A percentile compares a stretch with the other conserved stretches of the same genome.
Conservation (phyloP, 208 protist species). For the Trypanosomatidae sp. region DNA sequence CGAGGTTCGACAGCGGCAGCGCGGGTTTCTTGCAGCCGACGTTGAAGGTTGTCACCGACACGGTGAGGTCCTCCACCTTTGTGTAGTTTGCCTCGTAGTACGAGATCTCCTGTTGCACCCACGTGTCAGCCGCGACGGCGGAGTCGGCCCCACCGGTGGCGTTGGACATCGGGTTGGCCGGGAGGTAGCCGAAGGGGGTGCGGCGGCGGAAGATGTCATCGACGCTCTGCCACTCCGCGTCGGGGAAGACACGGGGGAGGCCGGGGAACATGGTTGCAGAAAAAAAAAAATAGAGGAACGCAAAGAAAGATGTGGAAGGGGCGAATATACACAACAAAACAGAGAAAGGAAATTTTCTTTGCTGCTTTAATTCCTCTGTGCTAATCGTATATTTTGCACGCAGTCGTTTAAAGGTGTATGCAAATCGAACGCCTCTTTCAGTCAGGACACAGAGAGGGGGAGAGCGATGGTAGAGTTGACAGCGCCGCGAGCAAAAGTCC, state of each 20-base stretch:
- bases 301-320: no score
- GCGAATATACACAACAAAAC: no score
- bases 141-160: slow-evolving; percentile 8
- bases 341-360: no score
- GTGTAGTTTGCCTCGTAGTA: slow-evolving; percentile 80
- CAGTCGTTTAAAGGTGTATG: no score
- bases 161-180: background rate
- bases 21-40: slow-evolving; percentile 82
- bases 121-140: slow-evolving; percentile 45
- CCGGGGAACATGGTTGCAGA: slow-evolving; percentile 51
- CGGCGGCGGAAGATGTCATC: slow-evolving; percentile 51
- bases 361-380: no score
- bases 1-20: slow-evolving; percentile 33
- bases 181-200: slow-evolving; percentile 11
- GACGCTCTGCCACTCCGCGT: slow-evolving; percentile 41
- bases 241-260: slow-evolving; percentile 58
- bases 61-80: slow-evolving; percentile 51
- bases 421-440: no score
- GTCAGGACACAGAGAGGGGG: no score
- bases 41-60: slow-evolving; percentile 85
- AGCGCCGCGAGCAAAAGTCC: no score
- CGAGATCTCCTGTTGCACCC: slow-evolving; percentile 78
- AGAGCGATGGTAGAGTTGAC: no score
- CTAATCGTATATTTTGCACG: no score
- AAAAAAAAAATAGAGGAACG: no score